These are phyloP conservation scores for Amauroascus verrucosus DNA, from an alignment of 2,329 filamentous ascomycete genomes.

Conservation along the genomic window DNA sequence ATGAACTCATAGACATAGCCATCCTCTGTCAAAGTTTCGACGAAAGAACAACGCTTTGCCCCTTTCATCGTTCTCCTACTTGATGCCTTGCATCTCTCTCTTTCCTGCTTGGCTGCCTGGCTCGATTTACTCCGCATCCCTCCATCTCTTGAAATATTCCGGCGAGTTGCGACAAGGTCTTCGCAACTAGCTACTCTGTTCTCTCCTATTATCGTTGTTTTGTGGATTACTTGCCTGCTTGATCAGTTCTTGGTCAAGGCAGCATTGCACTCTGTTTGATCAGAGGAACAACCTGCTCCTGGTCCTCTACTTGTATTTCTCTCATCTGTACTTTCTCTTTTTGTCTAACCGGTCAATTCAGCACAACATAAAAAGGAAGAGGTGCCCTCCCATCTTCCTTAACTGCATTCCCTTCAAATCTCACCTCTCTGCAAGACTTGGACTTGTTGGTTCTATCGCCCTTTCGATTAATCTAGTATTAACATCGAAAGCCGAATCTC, in stretches of 20 bases:
- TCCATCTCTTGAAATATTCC: background rate
- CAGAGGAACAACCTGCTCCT: background rate
- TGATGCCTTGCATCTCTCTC: slow-evolving; percentile 7
- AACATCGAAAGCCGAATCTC: background rate
- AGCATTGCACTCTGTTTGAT: background rate
- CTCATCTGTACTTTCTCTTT: background rate
- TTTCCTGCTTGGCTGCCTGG: slow-evolving; percentile 9
- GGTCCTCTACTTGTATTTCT: background rate
- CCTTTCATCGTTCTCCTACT: slow-evolving; percentile 4
- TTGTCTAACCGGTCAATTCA: background rate
- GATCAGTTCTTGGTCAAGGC: background rate
- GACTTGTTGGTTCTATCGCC: background rate
- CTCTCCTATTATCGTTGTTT: background rate
- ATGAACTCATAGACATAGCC: slow-evolving; percentile 1
- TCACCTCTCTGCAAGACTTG: background rate
- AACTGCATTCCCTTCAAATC: background rate
- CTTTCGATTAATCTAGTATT: background rate
- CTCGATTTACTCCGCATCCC: background rate
- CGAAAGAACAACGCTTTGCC: slow-evolving; percentile 6
- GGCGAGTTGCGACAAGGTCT: background rate
- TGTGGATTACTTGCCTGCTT: slow-evolving; percentile 6
- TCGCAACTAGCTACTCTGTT: slow-evolving; percentile 1
- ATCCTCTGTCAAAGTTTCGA: background rate
- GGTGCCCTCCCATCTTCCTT: background rate
- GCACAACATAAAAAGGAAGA: slow-evolving; percentile 11